Evolutionary conservation across 1,284 basidiomycete species (phyloP).

Genomic region (Tylopilus sp.): DNA sequence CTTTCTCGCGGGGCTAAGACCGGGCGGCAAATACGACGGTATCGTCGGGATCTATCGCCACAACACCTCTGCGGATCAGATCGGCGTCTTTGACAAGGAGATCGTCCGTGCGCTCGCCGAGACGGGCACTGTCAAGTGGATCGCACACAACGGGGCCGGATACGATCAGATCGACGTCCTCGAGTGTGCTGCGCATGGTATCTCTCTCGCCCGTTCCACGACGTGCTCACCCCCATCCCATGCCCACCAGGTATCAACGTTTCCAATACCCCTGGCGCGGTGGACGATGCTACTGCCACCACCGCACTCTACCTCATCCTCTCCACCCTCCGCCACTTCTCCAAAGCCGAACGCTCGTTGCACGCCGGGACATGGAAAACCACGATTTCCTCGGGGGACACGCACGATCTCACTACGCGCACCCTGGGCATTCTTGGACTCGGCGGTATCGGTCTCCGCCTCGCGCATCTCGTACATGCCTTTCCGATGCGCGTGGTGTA

Average conservation of each 20-base stretch:
- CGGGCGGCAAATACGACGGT: constrained; percentile 72
- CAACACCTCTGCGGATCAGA: constrained; percentile 59
- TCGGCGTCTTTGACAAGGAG: constrained; percentile 81
- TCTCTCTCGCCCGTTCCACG: constrained; percentile 34
- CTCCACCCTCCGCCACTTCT: constrained; percentile 80
- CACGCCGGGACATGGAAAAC: constrained; percentile 57
- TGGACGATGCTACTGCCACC: constrained; percentile 90
- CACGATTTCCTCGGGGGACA: constrained; percentile 43
- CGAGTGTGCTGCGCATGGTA: constrained; percentile 64
- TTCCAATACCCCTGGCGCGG: constrained; percentile 90
- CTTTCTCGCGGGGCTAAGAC: constrained; percentile 65
- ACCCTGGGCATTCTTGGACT: constrained; percentile 86
- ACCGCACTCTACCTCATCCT: constrained; percentile 84
- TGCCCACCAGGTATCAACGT: constrained; percentile 66
- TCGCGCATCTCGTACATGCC: constrained; percentile 66
- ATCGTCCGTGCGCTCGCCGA: constrained; percentile 67
- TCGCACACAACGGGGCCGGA: constrained; percentile 91
- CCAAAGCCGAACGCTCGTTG: constrained; percentile 69
- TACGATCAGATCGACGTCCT: constrained; percentile 84
- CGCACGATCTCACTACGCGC: constrained; percentile 75
- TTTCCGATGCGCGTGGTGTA: constrained; percentile 90
- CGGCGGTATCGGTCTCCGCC: constrained; percentile 81
- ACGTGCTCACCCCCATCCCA: too few relatives aligned
- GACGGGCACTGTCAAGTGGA: constrained; percentile 75
- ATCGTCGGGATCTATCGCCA: constrained; percentile 80